Conservation (phyloP, 2,329 filamentous ascomycete genomes). For the Cadophora luteo-olivacea region DNA sequence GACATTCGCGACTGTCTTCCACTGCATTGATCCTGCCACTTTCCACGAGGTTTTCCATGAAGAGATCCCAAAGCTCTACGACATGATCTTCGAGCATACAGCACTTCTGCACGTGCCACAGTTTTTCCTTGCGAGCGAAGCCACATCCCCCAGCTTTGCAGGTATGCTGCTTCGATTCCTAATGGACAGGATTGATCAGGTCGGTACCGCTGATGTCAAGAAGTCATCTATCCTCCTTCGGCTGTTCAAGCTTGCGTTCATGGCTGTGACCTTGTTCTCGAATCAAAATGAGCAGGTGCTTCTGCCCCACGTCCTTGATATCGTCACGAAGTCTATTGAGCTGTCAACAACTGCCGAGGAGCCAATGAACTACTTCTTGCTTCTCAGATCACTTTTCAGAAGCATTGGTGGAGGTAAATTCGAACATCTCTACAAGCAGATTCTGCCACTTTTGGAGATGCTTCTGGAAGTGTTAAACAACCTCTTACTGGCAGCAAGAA, state of each 20-base stretch:
- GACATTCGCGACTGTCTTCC: conserved; percentile 97
- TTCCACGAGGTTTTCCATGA: conserved; percentile 99
- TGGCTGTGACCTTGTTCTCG: conserved; percentile 97
- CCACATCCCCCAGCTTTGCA: conserved; percentile 95
- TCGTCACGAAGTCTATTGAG: conserved; percentile 97
- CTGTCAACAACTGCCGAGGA: conserved; percentile 94
- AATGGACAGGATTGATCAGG: conserved; percentile 95
- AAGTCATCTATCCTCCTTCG: conserved; percentile 92
- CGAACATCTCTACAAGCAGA: conserved; percentile 97
- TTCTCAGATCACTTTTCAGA: conserved; percentile 89
- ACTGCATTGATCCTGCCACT: conserved; percentile 96
- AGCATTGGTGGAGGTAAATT: conserved; percentile 98
- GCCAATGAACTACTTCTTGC: conserved; percentile 97
- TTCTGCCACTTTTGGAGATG: conserved; percentile 95
- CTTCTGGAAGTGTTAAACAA: conserved; percentile 97
- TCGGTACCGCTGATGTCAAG: conserved; percentile 89
- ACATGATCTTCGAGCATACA: conserved; percentile 97
- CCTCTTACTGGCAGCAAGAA: conserved; percentile 85
- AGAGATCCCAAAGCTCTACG: conserved; percentile 94
- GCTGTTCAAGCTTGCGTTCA: conserved; percentile 97
- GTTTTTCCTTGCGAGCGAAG: conserved; percentile 98
- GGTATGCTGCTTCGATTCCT: conserved; percentile 97
- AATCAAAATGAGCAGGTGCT: conserved; percentile 94
- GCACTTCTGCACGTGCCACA: conserved; percentile 94
- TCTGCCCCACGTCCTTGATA: conserved; percentile 93